These are phyloP conservation scores for Pinus tabuliformis DNA, from an alignment of 75 land plant species.

Conservation along the genomic window DNA sequence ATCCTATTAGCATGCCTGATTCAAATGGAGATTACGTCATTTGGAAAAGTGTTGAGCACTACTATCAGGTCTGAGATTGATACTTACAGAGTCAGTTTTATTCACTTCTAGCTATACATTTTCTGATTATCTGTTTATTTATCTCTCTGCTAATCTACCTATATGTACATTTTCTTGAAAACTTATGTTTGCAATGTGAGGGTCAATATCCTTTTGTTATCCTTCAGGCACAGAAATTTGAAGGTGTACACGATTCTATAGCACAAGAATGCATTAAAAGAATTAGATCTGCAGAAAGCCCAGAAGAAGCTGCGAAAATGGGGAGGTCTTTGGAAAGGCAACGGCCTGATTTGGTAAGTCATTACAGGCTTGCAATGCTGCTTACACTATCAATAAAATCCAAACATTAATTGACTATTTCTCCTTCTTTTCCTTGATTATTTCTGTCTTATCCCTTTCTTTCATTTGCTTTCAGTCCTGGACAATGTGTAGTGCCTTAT, in stretches of 20 bases:
- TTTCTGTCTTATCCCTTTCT: too few relatives aligned
- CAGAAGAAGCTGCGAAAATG: slow-evolving; percentile 93
- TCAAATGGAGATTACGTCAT: slow-evolving; percentile 38
- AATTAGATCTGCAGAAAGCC: slow-evolving; percentile 73
- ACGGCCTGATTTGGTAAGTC: slow-evolving; percentile 73
- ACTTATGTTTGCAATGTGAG: neutral
- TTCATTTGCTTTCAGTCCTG: too few relatives aligned
- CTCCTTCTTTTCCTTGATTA: too few relatives aligned
- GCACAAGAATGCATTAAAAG: slow-evolving; percentile 47
- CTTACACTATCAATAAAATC: too few relatives aligned
- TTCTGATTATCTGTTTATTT: neutral
- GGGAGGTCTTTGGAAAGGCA: slow-evolving; percentile 73
- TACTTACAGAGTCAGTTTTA: neutral
- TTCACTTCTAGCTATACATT: neutral
- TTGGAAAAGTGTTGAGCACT: slow-evolving; percentile 95
- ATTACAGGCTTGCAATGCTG: neutral
- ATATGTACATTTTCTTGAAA: neutral
- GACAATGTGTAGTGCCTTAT: too few relatives aligned
- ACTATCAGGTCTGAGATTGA: slow-evolving; percentile 74
- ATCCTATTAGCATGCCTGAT: slow-evolving; percentile 68
- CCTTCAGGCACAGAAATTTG: slow-evolving; percentile 88
- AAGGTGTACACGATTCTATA: slow-evolving; percentile 56
- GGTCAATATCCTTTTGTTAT: neutral
- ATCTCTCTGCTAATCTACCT: neutral
- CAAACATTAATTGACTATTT: too few relatives aligned